These are phyloP conservation scores for Fusarium sororula DNA, from an alignment of 2,329 filamentous ascomycete species.

Conservation along the genomic window DNA sequence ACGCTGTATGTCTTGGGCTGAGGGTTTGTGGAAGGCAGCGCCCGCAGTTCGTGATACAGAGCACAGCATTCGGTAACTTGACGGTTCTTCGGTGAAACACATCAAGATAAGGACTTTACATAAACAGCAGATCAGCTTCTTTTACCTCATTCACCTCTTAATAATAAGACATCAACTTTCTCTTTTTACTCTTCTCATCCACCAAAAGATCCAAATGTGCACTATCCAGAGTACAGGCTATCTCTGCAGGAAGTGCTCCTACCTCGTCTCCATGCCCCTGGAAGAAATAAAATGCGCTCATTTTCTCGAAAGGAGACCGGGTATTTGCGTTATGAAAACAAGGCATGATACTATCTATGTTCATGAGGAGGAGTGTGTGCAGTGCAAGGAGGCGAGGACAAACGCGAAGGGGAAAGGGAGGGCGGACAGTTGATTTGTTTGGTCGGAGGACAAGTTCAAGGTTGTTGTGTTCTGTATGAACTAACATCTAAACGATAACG, in stretches of 20 bases:
- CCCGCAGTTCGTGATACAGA: not conserved
- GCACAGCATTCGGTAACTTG: not conserved
- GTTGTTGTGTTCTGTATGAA: not conserved
- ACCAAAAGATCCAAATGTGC: not conserved
- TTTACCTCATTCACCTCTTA: no score
- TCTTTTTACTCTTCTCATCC: accelerated
- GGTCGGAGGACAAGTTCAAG: not conserved
- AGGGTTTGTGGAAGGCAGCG: not conserved
- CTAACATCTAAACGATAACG: accelerated
- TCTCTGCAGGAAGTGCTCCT: slow-evolving; percentile 12
- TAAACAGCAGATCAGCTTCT: not conserved
- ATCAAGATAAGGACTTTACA: not conserved
- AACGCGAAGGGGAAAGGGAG: not conserved
- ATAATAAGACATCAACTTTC: not conserved
- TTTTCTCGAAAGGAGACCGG: not conserved
- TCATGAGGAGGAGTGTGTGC: slow-evolving; percentile 13
- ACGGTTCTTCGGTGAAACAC: not conserved
- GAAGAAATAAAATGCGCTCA: slow-evolving; percentile 3
- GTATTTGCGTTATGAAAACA: not conserved
- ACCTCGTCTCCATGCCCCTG: slow-evolving; percentile 12
- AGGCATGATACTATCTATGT: slow-evolving; percentile 13
- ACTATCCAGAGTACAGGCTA: not conserved
- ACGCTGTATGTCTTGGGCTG: not conserved
- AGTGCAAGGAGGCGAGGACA: not conserved
- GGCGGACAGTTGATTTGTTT: not conserved